Evolutionary conservation across 75 land plant genomes (phyloP), one percentile per base, ranked within the genome.

Genomic region (Azolla pinnata): DNA sequence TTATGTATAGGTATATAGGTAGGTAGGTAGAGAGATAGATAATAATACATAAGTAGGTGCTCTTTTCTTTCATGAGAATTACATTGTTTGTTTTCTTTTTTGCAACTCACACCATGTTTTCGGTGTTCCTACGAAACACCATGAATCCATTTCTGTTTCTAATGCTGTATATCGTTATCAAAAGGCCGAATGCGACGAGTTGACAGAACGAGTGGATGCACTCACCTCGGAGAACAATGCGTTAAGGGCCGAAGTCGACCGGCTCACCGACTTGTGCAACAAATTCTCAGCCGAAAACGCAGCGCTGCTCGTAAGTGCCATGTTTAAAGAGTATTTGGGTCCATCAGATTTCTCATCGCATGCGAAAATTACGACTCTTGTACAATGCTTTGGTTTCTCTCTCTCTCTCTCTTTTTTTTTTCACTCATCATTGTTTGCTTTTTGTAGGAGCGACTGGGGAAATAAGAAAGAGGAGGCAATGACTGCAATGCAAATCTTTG

Each of bases 1-100:
- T n/a, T n/a, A n/a, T n/a, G n/a, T n/a, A n/a, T n/a, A n/a, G n/a
- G n/a, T n/a, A n/a, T n/a, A n/a, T n/a, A n/a, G n/a, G n/a, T 48
- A 60, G 90, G 51, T 85, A 86, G 57, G 81, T 85, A 54, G 90
- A 85, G 20, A 71, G 90, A 12, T 54, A 85, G 27, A 82, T 85
- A 27, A 71, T 85, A 62, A 54, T 86, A 67, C 82, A 85, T 12
- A 86, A 86, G 67, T 85, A 86, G 85, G 49, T 46, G 49, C 17
- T 38, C 14, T 14, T 38, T 38, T 14, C 42, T 38, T 38, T 14
- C 14, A 8, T 38, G 7, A 38, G 42, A 14, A 8, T 38, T 38
- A 8, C 7, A 38, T 38, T 8, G 42, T 7, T 38, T 38, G 42
- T 38, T 14, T 8, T 38, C 42, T 38, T 38, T 38, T 8, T 14